phyloP scores from a whole-genome alignment of 306 rosid species.

The Begonia peltatifolia region DNA sequence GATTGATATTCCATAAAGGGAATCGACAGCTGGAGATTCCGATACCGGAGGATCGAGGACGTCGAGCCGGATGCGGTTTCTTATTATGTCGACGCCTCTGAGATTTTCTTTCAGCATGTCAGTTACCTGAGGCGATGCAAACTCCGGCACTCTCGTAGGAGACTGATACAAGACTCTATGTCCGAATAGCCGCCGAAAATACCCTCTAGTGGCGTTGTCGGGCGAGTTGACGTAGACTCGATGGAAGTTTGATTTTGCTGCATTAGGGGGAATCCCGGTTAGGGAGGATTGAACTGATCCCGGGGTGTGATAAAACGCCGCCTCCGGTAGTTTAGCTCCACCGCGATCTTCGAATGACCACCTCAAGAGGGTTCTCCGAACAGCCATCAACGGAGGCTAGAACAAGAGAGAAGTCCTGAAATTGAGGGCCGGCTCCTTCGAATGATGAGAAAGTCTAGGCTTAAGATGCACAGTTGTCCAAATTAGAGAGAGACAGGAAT shows the following conservation, averaged over 20 bases:
- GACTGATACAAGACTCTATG: constrained; percentile 26
- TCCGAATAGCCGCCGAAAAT: constrained; percentile 41
- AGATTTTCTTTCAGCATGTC: constrained; percentile 28
- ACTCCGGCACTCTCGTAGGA: constrained; percentile 33
- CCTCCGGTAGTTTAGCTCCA: constrained; percentile 10
- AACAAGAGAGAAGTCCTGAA: not conserved
- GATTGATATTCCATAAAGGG: constrained; percentile 20
- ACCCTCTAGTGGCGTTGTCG: constrained; percentile 15
- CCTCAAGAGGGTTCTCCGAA: constrained; percentile 32
- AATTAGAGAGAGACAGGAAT: no score
- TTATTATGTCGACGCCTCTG: constrained; percentile 9
- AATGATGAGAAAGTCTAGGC: not conserved
- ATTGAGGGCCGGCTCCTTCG: constrained; percentile 1
- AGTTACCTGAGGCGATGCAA: constrained; percentile 33
- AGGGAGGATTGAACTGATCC: constrained; percentile 6
- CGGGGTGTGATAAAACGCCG: constrained; percentile 1
- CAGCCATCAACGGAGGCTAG: constrained; percentile 36
- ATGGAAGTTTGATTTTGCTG: constrained; percentile 18
- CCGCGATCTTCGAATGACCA: constrained; percentile 13
- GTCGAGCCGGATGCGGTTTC: constrained; percentile 11
- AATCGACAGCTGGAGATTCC: not conserved
- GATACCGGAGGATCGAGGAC: constrained; percentile 10
- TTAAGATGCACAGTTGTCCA: no score
- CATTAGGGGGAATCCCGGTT: constrained; percentile 8
- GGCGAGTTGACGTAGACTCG: constrained; percentile 24